These are phyloP conservation scores for Capsicum pubescens DNA, from an alignment of 257 asterid species.

Conservation along the genomic window DNA sequence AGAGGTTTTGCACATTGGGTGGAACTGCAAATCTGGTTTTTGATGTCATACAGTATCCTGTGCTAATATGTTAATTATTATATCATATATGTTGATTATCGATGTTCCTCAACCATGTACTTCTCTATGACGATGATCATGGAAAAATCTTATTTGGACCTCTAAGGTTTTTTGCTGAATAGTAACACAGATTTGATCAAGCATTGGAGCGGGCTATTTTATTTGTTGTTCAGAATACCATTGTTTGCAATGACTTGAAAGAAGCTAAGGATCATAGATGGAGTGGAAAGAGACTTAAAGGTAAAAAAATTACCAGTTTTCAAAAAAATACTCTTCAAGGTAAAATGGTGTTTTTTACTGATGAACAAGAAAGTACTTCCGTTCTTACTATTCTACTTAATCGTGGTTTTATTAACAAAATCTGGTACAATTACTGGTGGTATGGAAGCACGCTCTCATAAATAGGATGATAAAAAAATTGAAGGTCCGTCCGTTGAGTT, in stretches of 20 bases:
- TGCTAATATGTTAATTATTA: no score
- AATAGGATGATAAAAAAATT: slow-evolving; percentile 96
- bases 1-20: no score
- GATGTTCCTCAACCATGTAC: no score
- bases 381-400: slow-evolving; percentile 9
- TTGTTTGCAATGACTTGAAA: slow-evolving; percentile 87
- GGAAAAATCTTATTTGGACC: no score
- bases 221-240: slow-evolving; percentile 95
- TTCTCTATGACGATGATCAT: no score
- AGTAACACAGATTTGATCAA: no score
- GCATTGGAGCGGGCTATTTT: slow-evolving; percentile 71
- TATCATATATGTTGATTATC: no score
- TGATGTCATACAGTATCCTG: no score
- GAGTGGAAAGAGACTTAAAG: slow-evolving; percentile 89
- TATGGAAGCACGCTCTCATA: slow-evolving; percentile 98
- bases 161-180: no score
- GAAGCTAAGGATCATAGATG: slow-evolving; percentile 98
- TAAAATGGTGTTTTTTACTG: neutral
- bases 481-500: slow-evolving; percentile 67
- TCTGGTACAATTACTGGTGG: slow-evolving; percentile 99
- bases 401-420: slow-evolving; percentile 61
- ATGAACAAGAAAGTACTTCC: slow-evolving; percentile 5
- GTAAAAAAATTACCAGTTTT: slow-evolving; percentile 35
- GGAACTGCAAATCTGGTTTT: no score
- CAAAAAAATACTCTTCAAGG: no score